Base-by-base conservation (phyloP, 2,329 filamentous ascomycete genomes). In the Neocucurbitaria cava region DNA sequence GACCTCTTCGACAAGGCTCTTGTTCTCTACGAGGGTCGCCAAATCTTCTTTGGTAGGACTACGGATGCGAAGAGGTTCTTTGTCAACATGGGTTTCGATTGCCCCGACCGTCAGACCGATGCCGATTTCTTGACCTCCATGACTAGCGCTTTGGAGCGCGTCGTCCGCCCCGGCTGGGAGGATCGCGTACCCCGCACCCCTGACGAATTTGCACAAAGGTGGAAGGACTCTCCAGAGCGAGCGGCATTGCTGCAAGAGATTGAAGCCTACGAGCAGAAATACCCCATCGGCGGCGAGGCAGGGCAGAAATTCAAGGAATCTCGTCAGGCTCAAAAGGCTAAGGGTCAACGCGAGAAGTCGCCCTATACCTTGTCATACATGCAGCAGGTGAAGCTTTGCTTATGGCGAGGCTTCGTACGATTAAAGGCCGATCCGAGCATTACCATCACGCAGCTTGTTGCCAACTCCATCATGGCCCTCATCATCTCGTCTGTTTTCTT, bases 401-500 rank as follows among this genome's bases (percentile, higher is more conserved):
- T 96, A 44, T 87, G 87, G 81, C 89, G 93, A 70, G 92, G 91
- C 10, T 95, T 89, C 79, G 85, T 87, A 68, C 87, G 93, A 47
- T 81, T 96, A 7, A 82, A 81, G 50, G 90, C 89, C 47, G 93
- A 97, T 70, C 88, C 90, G 18, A 89, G 85, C 68, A 79, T 95
- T 64, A 91, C 89, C 0, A 62, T 93, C 20, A 86, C 85, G 31
- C 82, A 87, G 54, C 81, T 87, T 1, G 78, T 92, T 50, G 89
- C 87, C 61, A 96, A 96, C 76, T 84, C 87, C 42, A 77, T 85
- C 62, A 89, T 94, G 85, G 83, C 89, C 52, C 81, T 96, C 59
- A 89, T 96, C 70, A 86, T 96, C 56, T 82, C 89, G 47, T 89
- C 87, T 60, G 88, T 96, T 62, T 96, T 95, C 77, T 96, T 85